phyloP scores from a whole-genome alignment of 73 alveolate genomes.

The Stentor coeruleus region DNA sequence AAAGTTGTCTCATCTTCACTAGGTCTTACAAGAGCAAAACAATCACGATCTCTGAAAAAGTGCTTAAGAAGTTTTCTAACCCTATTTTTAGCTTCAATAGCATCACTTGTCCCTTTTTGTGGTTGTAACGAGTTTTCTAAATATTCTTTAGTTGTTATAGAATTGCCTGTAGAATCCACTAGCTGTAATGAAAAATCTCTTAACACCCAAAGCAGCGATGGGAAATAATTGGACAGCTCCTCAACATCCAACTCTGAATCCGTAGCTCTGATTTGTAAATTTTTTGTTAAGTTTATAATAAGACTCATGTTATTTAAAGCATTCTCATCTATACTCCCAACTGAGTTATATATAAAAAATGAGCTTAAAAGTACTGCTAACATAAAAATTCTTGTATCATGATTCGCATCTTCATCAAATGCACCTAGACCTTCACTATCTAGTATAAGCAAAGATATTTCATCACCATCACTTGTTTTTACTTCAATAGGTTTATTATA shows the following conservation, averaged over 20 bases:
- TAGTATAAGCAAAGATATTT: constrained; percentile 36
- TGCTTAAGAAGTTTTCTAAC: constrained; percentile 35
- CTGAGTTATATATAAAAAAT: constrained; percentile 86
- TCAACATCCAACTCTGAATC: constrained; percentile 21
- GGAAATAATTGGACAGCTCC: constrained; percentile 72
- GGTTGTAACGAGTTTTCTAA: constrained; percentile 82
- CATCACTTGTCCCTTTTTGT: constrained; percentile 59
- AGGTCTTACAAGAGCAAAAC: constrained; percentile 94
- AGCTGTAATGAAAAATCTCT: constrained; percentile 93
- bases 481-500: constrained; percentile 95
- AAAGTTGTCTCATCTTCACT: constrained; percentile 91
- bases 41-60: constrained; percentile 92
- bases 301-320: constrained; percentile 50
- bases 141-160: constrained; percentile 87
- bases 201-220: constrained; percentile 96
- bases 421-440: constrained; percentile 98
- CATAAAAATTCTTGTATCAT: constrained; percentile 88
- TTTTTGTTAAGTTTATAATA: constrained; percentile 72
- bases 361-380: constrained; percentile 81
- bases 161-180: constrained; percentile 77
- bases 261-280: constrained; percentile 47
- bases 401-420: constrained; percentile 80
- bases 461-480: constrained; percentile 42
- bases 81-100: constrained; percentile 70
- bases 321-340: constrained; percentile 95